Percentiles rank a stretch among this genome's conserved stretches.
These are phyloP conservation scores for Antitrichia curtipendula DNA, from an alignment of 225 moss, liverwort and hornwort genomes.

Conservation along the genomic window DNA sequence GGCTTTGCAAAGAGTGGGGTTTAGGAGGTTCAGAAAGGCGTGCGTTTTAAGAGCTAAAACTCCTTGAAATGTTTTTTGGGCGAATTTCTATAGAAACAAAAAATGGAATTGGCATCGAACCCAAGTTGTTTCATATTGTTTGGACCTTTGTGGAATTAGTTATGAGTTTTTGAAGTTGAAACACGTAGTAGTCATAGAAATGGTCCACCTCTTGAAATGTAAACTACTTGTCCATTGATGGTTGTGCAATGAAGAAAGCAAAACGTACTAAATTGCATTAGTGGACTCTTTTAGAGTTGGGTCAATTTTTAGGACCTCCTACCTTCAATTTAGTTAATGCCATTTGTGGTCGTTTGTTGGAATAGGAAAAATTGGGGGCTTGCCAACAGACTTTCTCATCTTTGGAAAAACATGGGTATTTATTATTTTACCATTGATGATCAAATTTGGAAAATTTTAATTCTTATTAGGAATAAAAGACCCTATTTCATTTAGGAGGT, in stretches of 20 bases:
- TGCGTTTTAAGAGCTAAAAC: no score
- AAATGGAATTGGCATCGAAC: no score
- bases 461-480: neutral
- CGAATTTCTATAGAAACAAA: no score
- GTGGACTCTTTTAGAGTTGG: accelerated
- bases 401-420: accelerated
- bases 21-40: no score
- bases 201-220: neutral
- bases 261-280: accelerated
- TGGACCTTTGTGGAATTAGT: neutral
- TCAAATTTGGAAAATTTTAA: neutral
- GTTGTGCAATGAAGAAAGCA: accelerated
- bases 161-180: neutral
- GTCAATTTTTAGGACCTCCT: neutral
- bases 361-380: neutral
- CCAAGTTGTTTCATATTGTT: neutral
- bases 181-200: no score
- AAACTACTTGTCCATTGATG: neutral
- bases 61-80: no score
- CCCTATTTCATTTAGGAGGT: neutral
- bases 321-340: neutral
- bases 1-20: neutral
- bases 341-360: neutral
- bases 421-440: accelerated
- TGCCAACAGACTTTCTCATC: neutral